Base-by-base conservation (phyloP, 1,284 basidiomycete species). In the Puccinia novopanici region DNA sequence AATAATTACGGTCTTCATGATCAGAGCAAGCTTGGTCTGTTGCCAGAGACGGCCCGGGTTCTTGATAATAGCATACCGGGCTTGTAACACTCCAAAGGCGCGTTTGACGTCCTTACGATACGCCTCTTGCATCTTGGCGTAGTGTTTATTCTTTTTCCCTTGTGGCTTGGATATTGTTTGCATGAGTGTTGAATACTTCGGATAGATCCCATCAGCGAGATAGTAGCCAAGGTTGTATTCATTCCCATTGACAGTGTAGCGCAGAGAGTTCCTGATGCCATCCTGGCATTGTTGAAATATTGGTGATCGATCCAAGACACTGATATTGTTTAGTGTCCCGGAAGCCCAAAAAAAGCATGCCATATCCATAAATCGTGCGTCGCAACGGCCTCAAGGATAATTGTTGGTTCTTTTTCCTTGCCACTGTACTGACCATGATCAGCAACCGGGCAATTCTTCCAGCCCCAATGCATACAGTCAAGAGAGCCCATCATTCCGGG, bases 21-120 rank as follows among this genome's bases (percentile, higher is more conserved):
- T 67, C 2, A 37, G 17, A 19, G n/a, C n/a, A 12, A 61, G 30
- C 9, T 61, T 30, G 4, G 30, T 17, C 0, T 45, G 37, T 19
- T 50, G 27, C 74, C 34, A 63, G 17, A 61, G 12, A 15, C 59
- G 15, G 8, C 57, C 52, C 0, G 59, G 42, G n/a, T 22, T 22
- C 3, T 27, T 37, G 22, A 63, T 61, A 34, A 75, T 75, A 1
- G 40, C 37, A 27, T 27, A 75, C 22, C 59, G 24, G 10, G 37
- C 42, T 75, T 75, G 55, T 27, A 75, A 52, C 24, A 75, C 55
- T 4, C 74, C 74, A 75, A 75, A 75, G 0, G 59, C 59, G 8
- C 59, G 40, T 65, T 75, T 59, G 10, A 65, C 45, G 27, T 65
- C 74, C 17, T 75, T 75, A 0, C 45, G 8, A 50, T 30, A 37